A percentile compares a stretch with the other conserved stretches of the same genome.
Evolutionary conservation across 768 basidiomycete species (phyloP).

Genomic region (Lactarius sp.): DNA sequence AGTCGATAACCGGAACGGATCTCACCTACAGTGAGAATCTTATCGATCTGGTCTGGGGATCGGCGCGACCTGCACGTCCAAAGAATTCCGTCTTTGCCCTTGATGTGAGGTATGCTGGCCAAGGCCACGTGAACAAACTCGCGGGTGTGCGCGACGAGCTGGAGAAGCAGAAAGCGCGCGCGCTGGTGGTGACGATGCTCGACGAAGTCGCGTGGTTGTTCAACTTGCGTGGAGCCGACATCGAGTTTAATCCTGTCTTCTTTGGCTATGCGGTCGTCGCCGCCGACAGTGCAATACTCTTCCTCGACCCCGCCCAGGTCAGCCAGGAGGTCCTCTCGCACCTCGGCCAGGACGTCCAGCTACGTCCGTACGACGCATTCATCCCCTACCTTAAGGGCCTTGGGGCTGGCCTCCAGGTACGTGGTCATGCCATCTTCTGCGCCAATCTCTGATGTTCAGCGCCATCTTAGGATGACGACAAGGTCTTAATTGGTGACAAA

Average conservation of each 20-base stretch:
- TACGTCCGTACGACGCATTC: slow-evolving; percentile 66
- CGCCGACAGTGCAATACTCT: slow-evolving; percentile 51
- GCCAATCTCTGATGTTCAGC: not conserved
- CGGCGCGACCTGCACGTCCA: slow-evolving; percentile 63
- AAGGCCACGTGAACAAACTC: slow-evolving; percentile 64
- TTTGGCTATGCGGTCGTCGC: slow-evolving; percentile 87
- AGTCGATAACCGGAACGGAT: slow-evolving; percentile 47
- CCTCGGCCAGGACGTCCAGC: slow-evolving; percentile 56
- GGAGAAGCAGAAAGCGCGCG: slow-evolving; percentile 56
- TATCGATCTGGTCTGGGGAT: slow-evolving; percentile 73
- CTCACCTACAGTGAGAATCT: slow-evolving; percentile 72
- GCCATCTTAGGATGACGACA: slow-evolving; percentile 36
- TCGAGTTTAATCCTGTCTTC: slow-evolving; percentile 90
- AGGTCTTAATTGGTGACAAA: slow-evolving; percentile 71
- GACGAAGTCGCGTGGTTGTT: slow-evolving; percentile 96
- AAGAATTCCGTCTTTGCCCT: slow-evolving; percentile 62
- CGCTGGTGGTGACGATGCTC: slow-evolving; percentile 77
- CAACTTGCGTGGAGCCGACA: slow-evolving; percentile 89
- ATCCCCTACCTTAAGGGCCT: slow-evolving; percentile 58
- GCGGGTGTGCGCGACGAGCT: slow-evolving; percentile 59
- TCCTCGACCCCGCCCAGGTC: slow-evolving; percentile 53
- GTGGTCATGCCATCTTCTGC: not conserved
- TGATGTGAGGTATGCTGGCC: slow-evolving; percentile 70
- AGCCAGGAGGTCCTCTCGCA: slow-evolving; percentile 45
- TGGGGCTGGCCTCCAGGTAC: slow-evolving; percentile 30